A percentile compares a stretch with the other conserved stretches of the same genome.
phyloP scores from a whole-genome alignment of 2,329 filamentous ascomycete genomes.

The Stachybotrys chlorohalonatus region DNA sequence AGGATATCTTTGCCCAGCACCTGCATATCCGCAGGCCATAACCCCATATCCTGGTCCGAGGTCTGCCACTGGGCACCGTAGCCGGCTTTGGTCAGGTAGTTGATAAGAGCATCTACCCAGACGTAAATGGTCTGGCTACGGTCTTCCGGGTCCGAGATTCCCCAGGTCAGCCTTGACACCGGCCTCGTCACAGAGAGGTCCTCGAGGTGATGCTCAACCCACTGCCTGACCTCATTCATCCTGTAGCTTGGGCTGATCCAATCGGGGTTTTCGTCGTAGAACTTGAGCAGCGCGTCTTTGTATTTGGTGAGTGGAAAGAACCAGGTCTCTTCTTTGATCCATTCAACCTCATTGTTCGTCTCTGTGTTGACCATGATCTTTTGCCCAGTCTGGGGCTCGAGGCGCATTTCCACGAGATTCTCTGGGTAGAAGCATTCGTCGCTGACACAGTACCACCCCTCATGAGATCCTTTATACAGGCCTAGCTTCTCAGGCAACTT shows the following conservation, averaged over 20 bases:
- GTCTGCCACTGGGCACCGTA: constrained; percentile 58
- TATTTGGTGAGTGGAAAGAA: constrained; percentile 87
- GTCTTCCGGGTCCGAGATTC: constrained; percentile 80
- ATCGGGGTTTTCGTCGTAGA: constrained; percentile 67
- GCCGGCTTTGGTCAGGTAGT: constrained; percentile 82
- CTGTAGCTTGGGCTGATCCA: constrained; percentile 67
- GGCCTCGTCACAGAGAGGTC: constrained; percentile 89
- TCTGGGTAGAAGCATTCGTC: constrained; percentile 95
- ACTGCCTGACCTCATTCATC: constrained; percentile 69
- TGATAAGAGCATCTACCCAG: constrained; percentile 93
- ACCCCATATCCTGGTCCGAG: constrained; percentile 48
- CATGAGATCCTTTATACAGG: constrained; percentile 78
- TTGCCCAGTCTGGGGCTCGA: constrained; percentile 72
- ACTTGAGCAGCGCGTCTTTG: constrained; percentile 65
- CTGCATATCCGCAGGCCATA: constrained; percentile 89
- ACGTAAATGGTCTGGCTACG: constrained; percentile 88
- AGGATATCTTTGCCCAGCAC: constrained; percentile 95
- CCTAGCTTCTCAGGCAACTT: constrained; percentile 50
- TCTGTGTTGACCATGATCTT: constrained; percentile 78
- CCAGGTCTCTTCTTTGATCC: constrained; percentile 88
- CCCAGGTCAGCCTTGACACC: constrained; percentile 70
- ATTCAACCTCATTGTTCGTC: constrained; percentile 88
- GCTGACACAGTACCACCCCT: constrained; percentile 94
- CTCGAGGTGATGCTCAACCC: constrained; percentile 68
- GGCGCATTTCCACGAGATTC: constrained; percentile 59